Base-by-base conservation (phyloP, 2,329 filamentous ascomycete species). In the Diaporthe helianthi region DNA sequence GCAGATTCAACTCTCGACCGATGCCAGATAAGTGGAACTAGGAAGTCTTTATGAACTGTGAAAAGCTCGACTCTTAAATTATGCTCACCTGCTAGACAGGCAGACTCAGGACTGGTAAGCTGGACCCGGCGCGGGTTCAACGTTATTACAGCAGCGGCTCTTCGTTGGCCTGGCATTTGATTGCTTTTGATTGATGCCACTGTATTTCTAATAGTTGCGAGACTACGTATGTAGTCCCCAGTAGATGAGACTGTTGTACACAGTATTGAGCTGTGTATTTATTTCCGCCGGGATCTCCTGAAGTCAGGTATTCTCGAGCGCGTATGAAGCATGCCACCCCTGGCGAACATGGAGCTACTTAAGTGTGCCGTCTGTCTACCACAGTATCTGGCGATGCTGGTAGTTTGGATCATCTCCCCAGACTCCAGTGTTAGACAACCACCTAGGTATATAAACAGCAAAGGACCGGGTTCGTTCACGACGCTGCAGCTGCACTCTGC, bases 1-100 rank as follows among this genome's bases (percentile, higher is more conserved):
- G 53, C 51, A 55, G 31, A 67, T 52, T 51, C 65, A 67, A 38
- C 54, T 31, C 47, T 67, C 65, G 65, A 52, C 65, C 44, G 52
- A 58, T 67, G 65, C 58, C 58, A 63, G 44, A 47, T 26, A 46
- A 47, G 44, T 67, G 65, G 65, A 58, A 67, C 65, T 51, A 38
- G 65, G 24, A 49, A 49, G 58, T 63, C 58, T 63, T 47, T 4
- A 29, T 24, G 29, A 19, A 63, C n/a, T 49, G 26, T 29, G 29
- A 49, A 63, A 46, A 46, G n/a, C 58, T 49, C 36, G 41, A 63
- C 29, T 63, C 49, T 36, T n/a, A n/a, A 49, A 63, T 49, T 24
- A 13, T 19, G 44, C 58, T 24, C 41, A 22, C n/a, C 19, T 22
- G 38, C 26, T n/a, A 49, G 47, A 9, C 58, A 24, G 26, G n/a